Evolutionary conservation across 1,139 yeast species (phyloP).

Genomic region (Candida sanyaensis): DNA sequence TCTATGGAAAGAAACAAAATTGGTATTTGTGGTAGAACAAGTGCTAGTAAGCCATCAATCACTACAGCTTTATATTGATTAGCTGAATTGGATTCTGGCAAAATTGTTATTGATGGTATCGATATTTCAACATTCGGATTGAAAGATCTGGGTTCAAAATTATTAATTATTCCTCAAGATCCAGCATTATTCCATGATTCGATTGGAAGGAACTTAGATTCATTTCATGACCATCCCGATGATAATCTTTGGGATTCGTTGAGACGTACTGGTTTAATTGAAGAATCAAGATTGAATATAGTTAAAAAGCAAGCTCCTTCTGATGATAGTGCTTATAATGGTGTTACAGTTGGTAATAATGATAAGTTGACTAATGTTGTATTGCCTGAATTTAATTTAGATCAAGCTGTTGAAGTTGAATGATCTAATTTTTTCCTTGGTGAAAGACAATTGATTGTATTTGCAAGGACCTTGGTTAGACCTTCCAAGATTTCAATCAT

Average conservation of each 20-base stretch:
- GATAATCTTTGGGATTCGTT: conserved; percentile 36
- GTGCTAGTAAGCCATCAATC: conserved; percentile 77
- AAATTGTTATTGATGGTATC: conserved; percentile 57
- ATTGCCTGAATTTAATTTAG: conserved; percentile 42
- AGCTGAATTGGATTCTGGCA: conserved; percentile 54
- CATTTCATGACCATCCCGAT: conserved; percentile 41
- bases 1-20: conserved; percentile 66
- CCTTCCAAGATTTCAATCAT: conserved; percentile 38
- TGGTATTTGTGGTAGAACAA: conserved; percentile 81
- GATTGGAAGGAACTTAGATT: conserved; percentile 77
- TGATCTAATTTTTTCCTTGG: conserved; percentile 44
- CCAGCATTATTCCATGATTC: conserved; percentile 89
- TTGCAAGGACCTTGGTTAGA: conserved; percentile 43
- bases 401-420: conserved; percentile 41
- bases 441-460: conserved; percentile 42
- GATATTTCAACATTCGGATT: conserved; percentile 72
- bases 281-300: conserved; percentile 22
- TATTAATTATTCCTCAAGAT: conserved; percentile 90
- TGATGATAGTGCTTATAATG: conserved; percentile 2
- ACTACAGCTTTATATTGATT: conserved; percentile 67
- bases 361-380: conserved; percentile 11
- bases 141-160: conserved; percentile 71
- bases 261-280: conserved; percentile 33
- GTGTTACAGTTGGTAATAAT: neutral
- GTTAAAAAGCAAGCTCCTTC: conserved; percentile 18